Base-by-base conservation (phyloP, 805 yeast species). In the Wickerhamiella cacticola region DNA sequence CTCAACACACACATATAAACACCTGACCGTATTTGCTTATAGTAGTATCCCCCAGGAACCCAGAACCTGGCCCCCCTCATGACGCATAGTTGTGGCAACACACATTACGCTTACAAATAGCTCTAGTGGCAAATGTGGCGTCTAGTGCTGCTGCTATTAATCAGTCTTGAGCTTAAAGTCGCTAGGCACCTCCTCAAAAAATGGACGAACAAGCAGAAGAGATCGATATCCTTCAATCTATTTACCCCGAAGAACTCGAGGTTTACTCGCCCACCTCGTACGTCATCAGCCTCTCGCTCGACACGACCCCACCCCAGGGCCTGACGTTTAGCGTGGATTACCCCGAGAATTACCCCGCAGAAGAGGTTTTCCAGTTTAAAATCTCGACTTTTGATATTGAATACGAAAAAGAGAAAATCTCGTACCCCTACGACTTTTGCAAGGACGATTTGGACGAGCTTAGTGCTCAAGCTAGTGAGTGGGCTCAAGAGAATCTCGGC, bases 181-280 rank as follows among this genome's bases (percentile, higher is more conserved):
- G 82, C 56, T 75, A 79, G 49, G 3, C 39, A n/a, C n/a, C n/a
- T n/a, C n/a, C n/a, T n/a, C n/a, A n/a, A n/a, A 19, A 5, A 25
- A 60, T 64, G 46, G 95, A 84, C 62, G 96, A 92, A 60, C 96
- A 89, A 61, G 63, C 60, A 24, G 95, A 89, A 65, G 98, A 89
- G 63, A 62, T 92, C 41, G 96, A 88, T 63, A 87, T 92, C 46
- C 72, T 89, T 50, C 80, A 84, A 60, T 80, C 94, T 15, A 89
- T 89, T 48, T 89, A 92, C 62, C 98, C 97, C 5, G 96, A 89
- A 60, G 98, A 89, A 63, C 65, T 85, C 26, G 65, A 61, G n/a
- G 57, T 60, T 21, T 56, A 70, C 29, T 59, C 74, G 1, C 73
- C 72, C 18, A 63, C 68, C 5, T 70, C 70, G 31, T 83, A 76